Evolutionary conservation across 768 basidiomycete genomes (phyloP).

Genomic region (Nevesoporus exiguus): DNA sequence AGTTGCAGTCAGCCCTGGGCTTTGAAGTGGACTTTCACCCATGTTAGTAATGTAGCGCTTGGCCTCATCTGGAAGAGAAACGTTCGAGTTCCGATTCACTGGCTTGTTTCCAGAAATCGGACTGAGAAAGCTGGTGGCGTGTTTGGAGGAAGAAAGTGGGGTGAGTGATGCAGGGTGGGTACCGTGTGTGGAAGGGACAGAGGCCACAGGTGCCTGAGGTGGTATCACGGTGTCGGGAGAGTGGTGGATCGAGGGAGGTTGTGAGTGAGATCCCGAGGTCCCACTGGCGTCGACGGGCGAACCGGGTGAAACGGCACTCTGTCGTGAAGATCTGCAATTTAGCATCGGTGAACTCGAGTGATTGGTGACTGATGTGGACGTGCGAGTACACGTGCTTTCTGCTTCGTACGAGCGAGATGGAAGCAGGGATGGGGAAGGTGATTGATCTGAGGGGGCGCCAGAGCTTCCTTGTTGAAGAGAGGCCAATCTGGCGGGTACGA

Average conservation of each 20-base stretch:
- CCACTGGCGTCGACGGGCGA: not conserved
- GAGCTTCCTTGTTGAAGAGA: constrained; percentile 19
- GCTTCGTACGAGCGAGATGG: constrained; percentile 23
- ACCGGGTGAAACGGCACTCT: not conserved
- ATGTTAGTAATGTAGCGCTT: constrained; percentile 67
- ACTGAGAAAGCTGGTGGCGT: constrained; percentile 15
- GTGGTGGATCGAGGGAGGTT: constrained; percentile 8
- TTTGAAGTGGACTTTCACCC: constrained; percentile 58
- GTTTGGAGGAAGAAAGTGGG: constrained; percentile 21
- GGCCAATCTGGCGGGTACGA: constrained; percentile 20
- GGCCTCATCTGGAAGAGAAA: constrained; percentile 75
- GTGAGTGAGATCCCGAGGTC: constrained; percentile 5
- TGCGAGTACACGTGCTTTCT: constrained; percentile 6
- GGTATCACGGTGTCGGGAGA: constrained; percentile 22
- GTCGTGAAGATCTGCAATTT: constrained; percentile 7
- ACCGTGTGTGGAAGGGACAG: constrained; percentile 15
- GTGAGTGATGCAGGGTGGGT: constrained; percentile 14
- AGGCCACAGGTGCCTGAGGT: constrained; percentile 6
- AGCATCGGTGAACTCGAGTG: constrained; percentile 1
- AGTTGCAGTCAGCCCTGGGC: constrained; percentile 35
- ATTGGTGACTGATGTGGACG: constrained; percentile 2
- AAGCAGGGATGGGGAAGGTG: not conserved
- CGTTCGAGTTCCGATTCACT: constrained; percentile 60
- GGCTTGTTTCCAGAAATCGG: constrained; percentile 33
- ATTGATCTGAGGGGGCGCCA: constrained; percentile 7